These are phyloP conservation scores for Aspergillus candidus DNA, from an alignment of 2,329 filamentous ascomycete species.

Conservation along the genomic window DNA sequence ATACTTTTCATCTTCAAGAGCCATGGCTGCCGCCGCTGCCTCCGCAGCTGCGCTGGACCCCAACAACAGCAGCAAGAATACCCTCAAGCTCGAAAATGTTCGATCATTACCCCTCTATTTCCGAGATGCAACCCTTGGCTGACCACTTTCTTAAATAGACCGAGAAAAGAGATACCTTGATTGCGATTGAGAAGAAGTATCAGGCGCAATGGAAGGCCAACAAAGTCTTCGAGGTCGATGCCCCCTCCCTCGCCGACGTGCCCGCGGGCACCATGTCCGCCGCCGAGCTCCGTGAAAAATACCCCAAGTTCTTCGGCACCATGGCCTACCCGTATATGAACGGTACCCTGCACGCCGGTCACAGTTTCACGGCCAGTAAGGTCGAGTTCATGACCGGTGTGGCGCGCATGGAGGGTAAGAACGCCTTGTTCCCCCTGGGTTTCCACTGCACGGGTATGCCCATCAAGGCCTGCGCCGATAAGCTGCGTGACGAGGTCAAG, in stretches of 20 bases:
- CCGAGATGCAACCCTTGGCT: slow-evolving; percentile 12
- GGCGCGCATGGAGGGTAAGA: slow-evolving; percentile 84
- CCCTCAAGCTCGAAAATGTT: slow-evolving; percentile 59
- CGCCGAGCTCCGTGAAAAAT: slow-evolving; percentile 67
- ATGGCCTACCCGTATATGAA: slow-evolving; percentile 81
- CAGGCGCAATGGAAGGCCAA: slow-evolving; percentile 75
- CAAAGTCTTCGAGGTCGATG: slow-evolving; percentile 76
- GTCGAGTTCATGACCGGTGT: slow-evolving; percentile 87
- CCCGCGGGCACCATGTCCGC: slow-evolving; percentile 68
- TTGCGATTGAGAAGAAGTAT: slow-evolving; percentile 72
- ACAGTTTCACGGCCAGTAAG: slow-evolving; percentile 87
- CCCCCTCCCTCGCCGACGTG: slow-evolving; percentile 71
- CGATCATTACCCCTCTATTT: slow-evolving; percentile 20
- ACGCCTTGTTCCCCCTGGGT: slow-evolving; percentile 79
- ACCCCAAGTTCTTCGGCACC: slow-evolving; percentile 86
- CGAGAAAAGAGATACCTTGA: slow-evolving; percentile 27
- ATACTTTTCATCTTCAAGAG: slow-evolving; percentile 20
- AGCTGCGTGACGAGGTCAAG: slow-evolving; percentile 82
- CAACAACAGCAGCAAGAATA: slow-evolving; percentile 52
- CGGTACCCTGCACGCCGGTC: slow-evolving; percentile 80
- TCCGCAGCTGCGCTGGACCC: slow-evolving; percentile 52
- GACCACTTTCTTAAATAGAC: slow-evolving; percentile 14
- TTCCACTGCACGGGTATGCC: slow-evolving; percentile 98
- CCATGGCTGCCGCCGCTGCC: slow-evolving; percentile 42
- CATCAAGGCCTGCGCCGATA: slow-evolving; percentile 96